Evolutionary conservation across 2,329 filamentous ascomycete genomes (phyloP).

Genomic region (Clarireedia homoeocarpa): DNA sequence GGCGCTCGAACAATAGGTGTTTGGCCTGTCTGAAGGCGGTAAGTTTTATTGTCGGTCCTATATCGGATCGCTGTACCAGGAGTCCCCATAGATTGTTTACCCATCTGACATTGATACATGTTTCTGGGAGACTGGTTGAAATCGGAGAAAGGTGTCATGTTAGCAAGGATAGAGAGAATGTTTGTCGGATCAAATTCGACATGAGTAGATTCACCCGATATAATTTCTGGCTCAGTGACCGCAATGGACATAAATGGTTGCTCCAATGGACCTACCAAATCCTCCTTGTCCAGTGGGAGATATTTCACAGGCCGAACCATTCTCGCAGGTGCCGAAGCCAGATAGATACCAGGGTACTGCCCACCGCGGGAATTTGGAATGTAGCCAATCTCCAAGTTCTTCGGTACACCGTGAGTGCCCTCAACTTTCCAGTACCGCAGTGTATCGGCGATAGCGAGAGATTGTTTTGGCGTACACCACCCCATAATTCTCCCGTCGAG

Average conservation of each 20-base stretch:
- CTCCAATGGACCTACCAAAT: conserved; percentile 87
- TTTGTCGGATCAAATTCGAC: conserved; percentile 93
- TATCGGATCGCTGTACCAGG: conserved; percentile 77
- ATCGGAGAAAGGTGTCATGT: conserved; percentile 98
- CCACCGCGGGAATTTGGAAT: conserved; percentile 81
- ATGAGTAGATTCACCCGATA: conserved; percentile 84
- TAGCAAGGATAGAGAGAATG: conserved; percentile 93
- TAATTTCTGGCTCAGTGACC: conserved; percentile 77
- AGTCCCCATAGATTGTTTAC: conserved; percentile 98
- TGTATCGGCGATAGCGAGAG: conserved; percentile 73
- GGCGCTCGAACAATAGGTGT: conserved; percentile 89
- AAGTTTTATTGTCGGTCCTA: conserved; percentile 95
- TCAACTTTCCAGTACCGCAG: conserved; percentile 94
- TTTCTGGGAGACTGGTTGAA: conserved; percentile 98
- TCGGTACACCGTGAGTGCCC: conserved; percentile 69
- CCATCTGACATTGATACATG: conserved; percentile 99
- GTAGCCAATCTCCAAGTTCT: conserved; percentile 84
- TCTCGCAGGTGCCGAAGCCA: conserved; percentile 76
- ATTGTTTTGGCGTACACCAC: conserved; percentile 81
- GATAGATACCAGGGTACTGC: conserved; percentile 94
- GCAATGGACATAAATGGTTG: conserved; percentile 99
- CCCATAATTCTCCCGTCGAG: conserved; percentile 85
- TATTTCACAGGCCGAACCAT: conserved; percentile 94
- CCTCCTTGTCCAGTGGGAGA: conserved; percentile 73
- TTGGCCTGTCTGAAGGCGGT: conserved; percentile 89